Evolutionary conservation across 2,329 filamentous ascomycete genomes (phyloP), one percentile per base, ranked within the genome.

Genomic region (Colletotrichum orbiculare): DNA sequence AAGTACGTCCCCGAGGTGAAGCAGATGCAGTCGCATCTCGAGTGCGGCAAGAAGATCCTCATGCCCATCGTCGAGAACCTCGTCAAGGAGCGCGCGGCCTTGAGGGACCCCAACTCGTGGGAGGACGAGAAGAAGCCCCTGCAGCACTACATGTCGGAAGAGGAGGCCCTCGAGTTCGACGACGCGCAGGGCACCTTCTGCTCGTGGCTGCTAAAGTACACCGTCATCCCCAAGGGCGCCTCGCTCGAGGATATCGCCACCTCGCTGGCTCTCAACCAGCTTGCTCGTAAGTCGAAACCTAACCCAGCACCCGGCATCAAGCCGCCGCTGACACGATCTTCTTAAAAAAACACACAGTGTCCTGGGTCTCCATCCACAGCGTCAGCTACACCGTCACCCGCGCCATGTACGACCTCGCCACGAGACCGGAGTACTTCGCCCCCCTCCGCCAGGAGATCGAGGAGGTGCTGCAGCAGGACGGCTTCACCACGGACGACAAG

Each of bases 361-460:
- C 57, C 3, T 60, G 57, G 57, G 57, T 60, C 2, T 60, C 57
- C 5, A 60, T 60, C 35, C 57, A 60, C 13, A 60, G 57, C 49
- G 57, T 60, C 6, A 60, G 57, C 25, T 60, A 54, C 35, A 60
- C 57, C 2, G 57, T 76, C 1, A 74, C 74, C 5, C 75, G 79
- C 9, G 70, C 76, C 4, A 68, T 84, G 48, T 76, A 75, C 45
- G 78, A 83, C 45, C 67, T 84, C 11, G 72, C 72, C 2, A 71
- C 73, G 2, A 68, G 80, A 38, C 77, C 77, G 1, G 78, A 83
- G 48, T 76, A 76, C 45, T 71, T 82, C 8, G 71, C 77, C 11
- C 73, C 74, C 2, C 67, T 85, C 25, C 73, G 81, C 3, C 74
- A 81, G n/a, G 83, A 84, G 70, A 79, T 83, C 8, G 55, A 70